A percentile compares a stretch with the other conserved stretches of the same genome.
These are phyloP conservation scores for Austroboletus niveus DNA, from an alignment of 1,284 basidiomycete genomes.

Conservation along the genomic window DNA sequence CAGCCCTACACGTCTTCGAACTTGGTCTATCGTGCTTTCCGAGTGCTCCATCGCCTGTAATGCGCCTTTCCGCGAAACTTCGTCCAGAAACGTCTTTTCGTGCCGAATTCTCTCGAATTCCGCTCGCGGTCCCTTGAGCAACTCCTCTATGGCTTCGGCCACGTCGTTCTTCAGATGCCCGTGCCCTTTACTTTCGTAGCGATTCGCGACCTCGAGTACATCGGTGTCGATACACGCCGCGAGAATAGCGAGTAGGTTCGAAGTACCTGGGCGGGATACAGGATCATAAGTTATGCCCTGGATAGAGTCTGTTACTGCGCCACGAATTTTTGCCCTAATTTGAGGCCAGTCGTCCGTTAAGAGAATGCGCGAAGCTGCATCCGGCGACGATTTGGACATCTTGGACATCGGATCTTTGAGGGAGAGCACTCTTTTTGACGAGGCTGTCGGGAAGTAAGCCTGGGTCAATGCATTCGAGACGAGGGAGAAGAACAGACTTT, in stretches of 20 bases:
- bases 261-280: conserved; percentile 70
- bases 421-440: too few relatives aligned
- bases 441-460: too few relatives aligned
- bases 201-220: conserved; percentile 45
- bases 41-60: conserved; percentile 63
- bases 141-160: conserved; percentile 68
- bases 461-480: too few relatives aligned
- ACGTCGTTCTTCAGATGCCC: conserved; percentile 74
- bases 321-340: conserved; percentile 73
- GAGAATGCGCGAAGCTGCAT: too few relatives aligned
- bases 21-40: conserved; percentile 71
- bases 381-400: conserved; percentile 26
- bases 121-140: conserved; percentile 65
- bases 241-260: conserved; percentile 81
- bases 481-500: conserved; percentile 53
- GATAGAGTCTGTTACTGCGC: conserved; percentile 85
- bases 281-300: conserved; percentile 79
- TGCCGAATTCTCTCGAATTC: conserved; percentile 65
- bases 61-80: conserved; percentile 66
- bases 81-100: conserved; percentile 59
- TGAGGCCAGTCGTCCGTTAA: conserved; percentile 72
- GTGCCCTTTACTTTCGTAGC: conserved; percentile 60
- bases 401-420: too few relatives aligned
- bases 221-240: conserved; percentile 61
- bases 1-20: too few relatives aligned